Conservation (phyloP, 2,329 filamentous ascomycete species). For the Beauveria brongniartii region DNA sequence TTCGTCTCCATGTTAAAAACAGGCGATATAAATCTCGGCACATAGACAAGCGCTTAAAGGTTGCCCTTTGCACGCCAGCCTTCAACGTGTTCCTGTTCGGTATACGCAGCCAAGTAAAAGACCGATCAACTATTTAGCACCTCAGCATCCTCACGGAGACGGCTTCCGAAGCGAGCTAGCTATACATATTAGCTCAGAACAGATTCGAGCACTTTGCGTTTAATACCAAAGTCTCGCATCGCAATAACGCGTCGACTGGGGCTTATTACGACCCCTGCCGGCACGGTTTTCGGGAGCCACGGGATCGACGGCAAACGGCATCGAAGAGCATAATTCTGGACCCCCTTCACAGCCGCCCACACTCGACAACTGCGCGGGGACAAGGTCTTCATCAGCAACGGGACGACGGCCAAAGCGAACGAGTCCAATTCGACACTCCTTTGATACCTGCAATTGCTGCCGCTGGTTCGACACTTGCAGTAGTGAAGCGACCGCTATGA, state of each 20-base stretch:
- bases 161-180: neutral
- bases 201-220: no score
- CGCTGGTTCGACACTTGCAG: neutral
- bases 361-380: neutral
- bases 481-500: neutral
- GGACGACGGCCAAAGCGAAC: neutral
- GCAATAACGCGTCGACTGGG: neutral
- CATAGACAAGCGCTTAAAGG: neutral
- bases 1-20: neutral
- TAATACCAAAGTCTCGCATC: neutral
- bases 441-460: neutral
- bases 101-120: neutral
- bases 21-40: no score
- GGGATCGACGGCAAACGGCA: conserved; percentile 2
- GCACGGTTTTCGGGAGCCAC: conserved; percentile 5
- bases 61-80: neutral
- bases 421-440: neutral
- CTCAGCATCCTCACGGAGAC: neutral
- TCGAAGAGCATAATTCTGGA: neutral
- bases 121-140: neutral
- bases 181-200: neutral
- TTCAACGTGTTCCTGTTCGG: neutral
- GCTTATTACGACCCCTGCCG: neutral
- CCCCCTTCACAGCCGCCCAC: neutral
- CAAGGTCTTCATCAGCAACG: neutral